Base-by-base conservation (phyloP, 176 grass and related monocot species). In the Phoenix dactylifera region DNA sequence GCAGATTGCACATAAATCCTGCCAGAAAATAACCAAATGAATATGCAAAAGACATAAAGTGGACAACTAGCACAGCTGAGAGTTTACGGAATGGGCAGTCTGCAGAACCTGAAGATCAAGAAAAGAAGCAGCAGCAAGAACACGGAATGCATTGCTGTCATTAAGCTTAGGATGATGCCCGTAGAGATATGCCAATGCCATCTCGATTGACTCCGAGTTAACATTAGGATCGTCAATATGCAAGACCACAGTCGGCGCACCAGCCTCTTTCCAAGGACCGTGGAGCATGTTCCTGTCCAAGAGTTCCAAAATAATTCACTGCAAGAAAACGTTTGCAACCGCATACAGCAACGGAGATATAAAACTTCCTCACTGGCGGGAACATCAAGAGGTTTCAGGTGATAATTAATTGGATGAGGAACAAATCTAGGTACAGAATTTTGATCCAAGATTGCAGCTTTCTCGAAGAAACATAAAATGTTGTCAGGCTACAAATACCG, bases 1-100 rank as follows among this genome's bases (percentile, higher is more conserved):
- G 76, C 94, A 98, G 80, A 93, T 93, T 64, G 76, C 86, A 66
- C 94, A 98, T 52, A 98, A 88, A 72, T 91, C 81, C 94, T 98
- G 76, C 49, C 87, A 65, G 59, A 55, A 67, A 76, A 51, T 18
- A 6, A 54, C 25, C 22, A 15, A 78, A 54, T 53, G 54, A 54
- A 69, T 29, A 15, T 53, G 2, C 18, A 80, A 16, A 24, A 12
- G 18, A 60, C 59, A 24, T 64, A 5, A 55, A 26, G 5, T 25
- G 63, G 2, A 72, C 52, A 65, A 30, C 29, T 51, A 62, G 49
- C 12, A 16, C 22, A 17, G 29, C 17, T 26, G 66, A 63, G 22
- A 71, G 26, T 16, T 25, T 60, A 61, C 3, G 25, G 64, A 54
- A 82, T 58, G 69, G 51, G 10, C 52, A 58, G 49, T 29, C 29